Conservation (phyloP, 495 filamentous ascomycete genomes). For the Penicillium desertorum region DNA sequence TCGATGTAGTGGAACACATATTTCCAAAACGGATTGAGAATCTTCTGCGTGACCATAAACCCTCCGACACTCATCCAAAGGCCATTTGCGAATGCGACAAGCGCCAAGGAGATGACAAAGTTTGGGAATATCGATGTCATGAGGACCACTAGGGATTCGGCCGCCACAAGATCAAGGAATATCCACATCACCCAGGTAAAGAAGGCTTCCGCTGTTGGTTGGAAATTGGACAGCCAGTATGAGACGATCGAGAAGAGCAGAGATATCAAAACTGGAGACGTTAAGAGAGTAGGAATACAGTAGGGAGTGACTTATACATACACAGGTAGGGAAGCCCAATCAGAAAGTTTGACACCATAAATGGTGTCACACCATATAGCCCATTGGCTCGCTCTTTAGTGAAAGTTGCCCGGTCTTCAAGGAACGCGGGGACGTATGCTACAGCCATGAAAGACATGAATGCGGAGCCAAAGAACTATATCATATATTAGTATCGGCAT, state of each 20-base stretch:
- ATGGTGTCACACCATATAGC: conserved; percentile 69
- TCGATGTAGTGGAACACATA: conserved; percentile 86
- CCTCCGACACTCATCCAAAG: conserved; percentile 84
- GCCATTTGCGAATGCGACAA: conserved; percentile 79
- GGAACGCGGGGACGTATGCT: conserved; percentile 77
- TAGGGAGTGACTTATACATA: conserved; percentile 17
- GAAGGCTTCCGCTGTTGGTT: conserved; percentile 62
- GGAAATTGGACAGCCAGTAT: conserved; percentile 81
- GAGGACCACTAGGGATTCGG: conserved; percentile 77
- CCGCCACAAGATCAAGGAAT: conserved; percentile 78
- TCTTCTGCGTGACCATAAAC: conserved; percentile 69
- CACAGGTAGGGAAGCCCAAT: conserved; percentile 76
- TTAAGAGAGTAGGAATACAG: not conserved
- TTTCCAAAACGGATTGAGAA: conserved; percentile 78
- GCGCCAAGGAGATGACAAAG: conserved; percentile 73
- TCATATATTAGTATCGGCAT: conserved; percentile 3
- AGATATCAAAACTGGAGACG: conserved; percentile 59
- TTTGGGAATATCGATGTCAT: conserved; percentile 69
- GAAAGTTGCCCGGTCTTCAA: conserved; percentile 73
- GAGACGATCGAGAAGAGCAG: conserved; percentile 69
- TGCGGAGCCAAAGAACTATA: conserved; percentile 69
- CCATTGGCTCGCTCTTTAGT: conserved; percentile 80
- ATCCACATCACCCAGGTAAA: conserved; percentile 83
- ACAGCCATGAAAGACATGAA: conserved; percentile 94
- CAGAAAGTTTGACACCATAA: conserved; percentile 75